These are phyloP conservation scores for Schizochytrium sp. DNA, from an alignment of 108 stramenopile species.

Conservation along the genomic window DNA sequence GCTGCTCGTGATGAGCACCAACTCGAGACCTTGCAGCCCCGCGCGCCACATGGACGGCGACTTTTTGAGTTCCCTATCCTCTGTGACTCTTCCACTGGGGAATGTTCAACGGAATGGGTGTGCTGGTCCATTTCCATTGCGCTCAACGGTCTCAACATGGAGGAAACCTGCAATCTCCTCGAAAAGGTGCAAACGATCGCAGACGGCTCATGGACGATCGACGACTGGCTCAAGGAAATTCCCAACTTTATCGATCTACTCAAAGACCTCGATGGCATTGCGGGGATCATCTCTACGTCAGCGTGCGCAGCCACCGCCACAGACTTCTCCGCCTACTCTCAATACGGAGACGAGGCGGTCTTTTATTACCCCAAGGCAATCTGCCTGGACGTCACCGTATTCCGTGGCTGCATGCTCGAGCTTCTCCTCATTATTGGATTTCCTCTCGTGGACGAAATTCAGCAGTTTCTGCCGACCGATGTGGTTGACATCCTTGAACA, in stretches of 20 bases:
- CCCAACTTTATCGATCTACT: neutral
- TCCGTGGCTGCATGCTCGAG: neutral
- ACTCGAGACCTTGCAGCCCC: too few species aligned
- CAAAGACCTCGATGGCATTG: neutral
- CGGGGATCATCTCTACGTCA: neutral
- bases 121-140: neutral
- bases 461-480: neutral
- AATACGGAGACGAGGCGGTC: neutral
- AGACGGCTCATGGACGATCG: neutral
- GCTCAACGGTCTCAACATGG: neutral
- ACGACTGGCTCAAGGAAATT: neutral
- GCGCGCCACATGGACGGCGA: too few species aligned
- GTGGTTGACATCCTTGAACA: neutral
- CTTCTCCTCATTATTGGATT: neutral
- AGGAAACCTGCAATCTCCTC: neutral
- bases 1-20: too few species aligned
- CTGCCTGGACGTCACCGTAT: neutral
- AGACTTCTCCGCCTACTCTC: neutral
- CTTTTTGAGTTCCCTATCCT: neutral
- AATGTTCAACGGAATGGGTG: neutral
- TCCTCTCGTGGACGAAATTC: neutral
- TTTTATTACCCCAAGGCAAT: slow-evolving; percentile 15
- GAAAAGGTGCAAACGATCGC: neutral
- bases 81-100: neutral
- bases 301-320: neutral